phyloP scores from a whole-genome alignment of 2,329 filamentous ascomycete species.

The Fusarium poae region DNA sequence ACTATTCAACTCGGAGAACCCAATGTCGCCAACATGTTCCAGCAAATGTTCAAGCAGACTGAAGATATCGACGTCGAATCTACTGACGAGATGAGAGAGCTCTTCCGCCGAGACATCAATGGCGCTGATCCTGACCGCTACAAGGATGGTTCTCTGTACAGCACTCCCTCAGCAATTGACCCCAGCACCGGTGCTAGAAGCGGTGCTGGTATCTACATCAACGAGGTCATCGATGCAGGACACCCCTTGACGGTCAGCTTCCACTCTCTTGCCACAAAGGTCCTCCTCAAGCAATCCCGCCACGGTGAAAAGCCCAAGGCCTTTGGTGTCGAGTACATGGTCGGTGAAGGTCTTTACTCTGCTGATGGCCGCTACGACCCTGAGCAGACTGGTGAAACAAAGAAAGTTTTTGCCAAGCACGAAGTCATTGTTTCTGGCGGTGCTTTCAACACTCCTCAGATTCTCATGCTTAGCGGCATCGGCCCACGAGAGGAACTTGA shows the following conservation, averaged over 20 bases:
- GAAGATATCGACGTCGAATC: neutral
- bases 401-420: neutral
- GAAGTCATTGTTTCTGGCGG: conserved; percentile 15
- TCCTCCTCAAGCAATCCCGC: neutral
- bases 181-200: conserved; percentile 3
- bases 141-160: neutral
- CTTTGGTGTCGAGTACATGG: conserved; percentile 15
- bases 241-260: conserved; percentile 14
- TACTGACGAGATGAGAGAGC: neutral
- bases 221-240: conserved; percentile 5
- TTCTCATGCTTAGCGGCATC: neutral
- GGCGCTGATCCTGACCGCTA: neutral
- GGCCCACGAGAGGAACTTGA: neutral
- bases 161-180: neutral
- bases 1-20: neutral
- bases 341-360: conserved; percentile 1
- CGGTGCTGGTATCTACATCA: conserved; percentile 7
- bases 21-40: neutral
- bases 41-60: neutral
- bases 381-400: neutral
- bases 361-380: conserved; percentile 10
- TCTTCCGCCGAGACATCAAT: conserved; percentile 2
- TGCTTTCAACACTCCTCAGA: conserved; percentile 5
- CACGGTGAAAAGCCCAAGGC: neutral
- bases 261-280: neutral